phyloP scores from a whole-genome alignment of 2,329 filamentous ascomycete genomes.

The Exophiala sideris region DNA sequence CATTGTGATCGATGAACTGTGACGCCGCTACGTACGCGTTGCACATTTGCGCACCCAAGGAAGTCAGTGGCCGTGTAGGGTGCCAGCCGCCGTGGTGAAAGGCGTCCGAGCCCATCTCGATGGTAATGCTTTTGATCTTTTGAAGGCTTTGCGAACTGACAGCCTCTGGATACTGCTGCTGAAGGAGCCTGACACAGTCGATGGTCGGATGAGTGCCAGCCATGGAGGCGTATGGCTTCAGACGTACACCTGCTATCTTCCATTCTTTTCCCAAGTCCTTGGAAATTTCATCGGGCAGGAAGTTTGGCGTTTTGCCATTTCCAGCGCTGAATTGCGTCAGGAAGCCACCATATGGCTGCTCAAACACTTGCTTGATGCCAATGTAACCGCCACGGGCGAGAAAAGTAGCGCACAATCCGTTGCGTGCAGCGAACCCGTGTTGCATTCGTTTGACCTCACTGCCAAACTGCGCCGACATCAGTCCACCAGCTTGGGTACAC shows the following conservation, averaged over 20 bases:
- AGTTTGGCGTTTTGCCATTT: no score
- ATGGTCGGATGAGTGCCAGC: no score
- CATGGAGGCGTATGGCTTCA: no score
- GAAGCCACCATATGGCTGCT: conserved; percentile 42
- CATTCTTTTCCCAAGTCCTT: no score
- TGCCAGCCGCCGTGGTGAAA: conserved; percentile 39
- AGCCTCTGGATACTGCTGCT: no score
- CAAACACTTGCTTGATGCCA: conserved; percentile 42
- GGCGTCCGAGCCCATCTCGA: conserved; percentile 31
- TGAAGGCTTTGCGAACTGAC: no score
- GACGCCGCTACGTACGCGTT: conserved; percentile 35
- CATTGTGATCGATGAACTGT: conserved; percentile 37
- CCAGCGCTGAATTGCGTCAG: conserved; percentile 35
- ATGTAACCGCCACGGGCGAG: conserved; percentile 38
- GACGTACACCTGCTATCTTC: no score
- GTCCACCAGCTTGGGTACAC: conserved; percentile 36
- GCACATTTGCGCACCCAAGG: conserved; percentile 41
- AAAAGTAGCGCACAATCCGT: conserved; percentile 40
- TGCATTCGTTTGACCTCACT: conserved; percentile 45
- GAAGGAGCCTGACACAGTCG: no score
- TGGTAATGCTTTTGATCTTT: conserved; percentile 28
- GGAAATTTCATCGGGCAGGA: no score
- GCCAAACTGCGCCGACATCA: conserved; percentile 43
- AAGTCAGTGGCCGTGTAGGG: conserved; percentile 33
- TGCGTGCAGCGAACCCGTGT: conserved; percentile 44